Conservation (phyloP, 805 yeast genomes). For the Kurtzmaniella cleridarum region DNA sequence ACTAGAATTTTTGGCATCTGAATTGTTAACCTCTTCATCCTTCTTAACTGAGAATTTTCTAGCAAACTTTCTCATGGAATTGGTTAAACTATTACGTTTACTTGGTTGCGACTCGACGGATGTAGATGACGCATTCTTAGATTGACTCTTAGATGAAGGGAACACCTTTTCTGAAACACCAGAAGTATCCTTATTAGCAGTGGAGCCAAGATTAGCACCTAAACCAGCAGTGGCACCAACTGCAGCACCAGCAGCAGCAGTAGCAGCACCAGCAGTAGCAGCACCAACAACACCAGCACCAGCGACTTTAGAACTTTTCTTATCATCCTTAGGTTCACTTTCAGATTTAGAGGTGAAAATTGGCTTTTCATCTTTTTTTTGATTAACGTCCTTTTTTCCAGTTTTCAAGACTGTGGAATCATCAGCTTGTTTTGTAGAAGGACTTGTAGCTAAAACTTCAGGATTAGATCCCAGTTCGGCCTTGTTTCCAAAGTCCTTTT, state of each 20-base stretch:
- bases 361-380: conserved; percentile 2
- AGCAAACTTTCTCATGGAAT: conserved; percentile 5
- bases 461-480: neutral
- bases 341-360: neutral
- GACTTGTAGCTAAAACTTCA: conserved; percentile 6
- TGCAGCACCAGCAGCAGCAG: conserved; percentile 5
- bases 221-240: conserved; percentile 3
- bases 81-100: conserved; percentile 3
- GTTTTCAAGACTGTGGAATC: conserved; percentile 7
- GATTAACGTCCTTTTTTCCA: neutral
- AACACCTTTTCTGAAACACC: neutral
- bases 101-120: conserved; percentile 7
- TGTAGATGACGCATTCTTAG: conserved; percentile 5
- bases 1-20: neutral
- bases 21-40: neutral
- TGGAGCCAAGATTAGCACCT: conserved; percentile 5
- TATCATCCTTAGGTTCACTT: conserved; percentile 1
- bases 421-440: conserved; percentile 2
- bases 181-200: conserved; percentile 2
- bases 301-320: conserved; percentile 4
- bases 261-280: conserved; percentile 9
- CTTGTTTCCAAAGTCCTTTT: conserved; percentile 2
- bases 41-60: conserved; percentile 2
- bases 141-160: conserved; percentile 6
- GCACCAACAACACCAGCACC: conserved; percentile 9